Base-by-base conservation (phyloP, 1,284 basidiomycete genomes). In the Flammula alnicola region DNA sequence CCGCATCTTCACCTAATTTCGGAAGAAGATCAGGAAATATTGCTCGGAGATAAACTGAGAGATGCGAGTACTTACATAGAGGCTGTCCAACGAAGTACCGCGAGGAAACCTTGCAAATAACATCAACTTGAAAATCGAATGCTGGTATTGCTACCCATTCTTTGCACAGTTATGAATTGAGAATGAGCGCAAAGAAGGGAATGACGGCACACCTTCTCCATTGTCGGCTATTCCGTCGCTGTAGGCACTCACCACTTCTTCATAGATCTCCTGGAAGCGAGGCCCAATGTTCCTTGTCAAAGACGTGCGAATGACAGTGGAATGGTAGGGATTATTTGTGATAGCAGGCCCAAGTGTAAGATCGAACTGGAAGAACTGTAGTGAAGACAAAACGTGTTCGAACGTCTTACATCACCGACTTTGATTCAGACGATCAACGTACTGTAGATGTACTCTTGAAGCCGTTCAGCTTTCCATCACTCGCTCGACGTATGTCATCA, bases 61-160 rank as follows among this genome's bases (percentile, higher is more conserved):
- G 20, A 44, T 4, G 22, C 10, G 25, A 9, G 8, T 8, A 47
- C 60, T 6, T 52, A 63, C 63, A 58, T 4, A 61, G 43, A 7
- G 56, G 55, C 3, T 53, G 39, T 5, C 63, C 63, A 29, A 61
- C 57, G 9, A 62, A 54, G 22, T 56, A 47, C 3, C 55, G 54
- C 22, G 55, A 60, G 3, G 57, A 53, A 30, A 57, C 47, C 14
- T 51, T 49, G 14, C 40, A 50, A 20, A 56, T 43, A 8, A 56
- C 48, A 12, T 52, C 54, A 5, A 51, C 43, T 14, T 51, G 53
- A 19, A 55, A 44, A 9, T 32, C 39, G 33, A 51, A 51, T 2
- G 53, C 53, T 26, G 38, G 41, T 8, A 51, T 19, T 7, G 49
- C 33, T 5, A 45, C 9, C 53, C 53, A 55, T 26, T 47, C 53